Evolutionary conservation across 2,329 filamentous ascomycete species (phyloP).

Genomic region (Botryotinia narcissicola): DNA sequence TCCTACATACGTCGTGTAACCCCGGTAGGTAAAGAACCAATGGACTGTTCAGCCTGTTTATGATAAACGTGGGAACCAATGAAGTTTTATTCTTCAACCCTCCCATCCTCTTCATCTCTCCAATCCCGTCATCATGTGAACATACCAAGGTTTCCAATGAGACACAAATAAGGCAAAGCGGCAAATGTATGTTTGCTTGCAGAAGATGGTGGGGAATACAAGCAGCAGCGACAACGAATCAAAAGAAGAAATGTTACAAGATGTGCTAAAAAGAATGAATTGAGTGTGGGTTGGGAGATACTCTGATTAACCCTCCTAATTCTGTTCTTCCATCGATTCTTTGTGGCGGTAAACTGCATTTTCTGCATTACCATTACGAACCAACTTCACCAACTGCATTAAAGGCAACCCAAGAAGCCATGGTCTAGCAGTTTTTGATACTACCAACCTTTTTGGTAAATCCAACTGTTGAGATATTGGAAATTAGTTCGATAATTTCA

Average conservation of each 20-base stretch:
- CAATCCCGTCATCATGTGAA: background rate
- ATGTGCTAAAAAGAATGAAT: background rate
- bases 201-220: background rate
- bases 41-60: background rate
- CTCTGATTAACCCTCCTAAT: background rate
- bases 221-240: background rate
- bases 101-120: background rate
- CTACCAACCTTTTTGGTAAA: background rate
- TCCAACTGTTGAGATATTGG: background rate
- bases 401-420: background rate
- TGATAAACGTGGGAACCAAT: background rate
- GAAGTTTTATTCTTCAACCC: background rate
- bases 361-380: background rate
- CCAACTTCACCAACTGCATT: background rate
- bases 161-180: background rate
- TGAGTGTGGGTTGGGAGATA: background rate
- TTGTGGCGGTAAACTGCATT: background rate
- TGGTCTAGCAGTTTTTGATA: conserved; percentile 3
- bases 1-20: background rate
- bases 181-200: background rate
- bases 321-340: background rate
- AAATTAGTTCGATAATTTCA: background rate
- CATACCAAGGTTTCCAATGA: background rate
- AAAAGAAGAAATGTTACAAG: background rate
- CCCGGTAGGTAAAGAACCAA: background rate